These are phyloP conservation scores for Tulasnella sp. DNA, from an alignment of 768 basidiomycete genomes.

Conservation along the genomic window DNA sequence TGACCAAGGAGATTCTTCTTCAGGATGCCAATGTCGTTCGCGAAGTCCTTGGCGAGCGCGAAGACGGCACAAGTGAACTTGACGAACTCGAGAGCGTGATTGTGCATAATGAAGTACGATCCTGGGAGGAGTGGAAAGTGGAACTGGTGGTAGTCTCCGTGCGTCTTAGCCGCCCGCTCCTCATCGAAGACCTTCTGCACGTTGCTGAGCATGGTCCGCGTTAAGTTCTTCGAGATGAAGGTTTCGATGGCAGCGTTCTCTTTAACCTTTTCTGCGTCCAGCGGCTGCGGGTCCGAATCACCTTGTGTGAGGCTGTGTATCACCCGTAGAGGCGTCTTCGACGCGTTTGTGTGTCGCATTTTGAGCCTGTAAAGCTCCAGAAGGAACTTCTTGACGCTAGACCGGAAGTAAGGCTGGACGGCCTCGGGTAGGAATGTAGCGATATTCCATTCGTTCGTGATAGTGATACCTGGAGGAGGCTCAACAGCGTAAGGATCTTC, in stretches of 20 bases:
- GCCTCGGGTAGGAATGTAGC: constrained; percentile 75
- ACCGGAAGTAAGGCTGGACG: constrained; percentile 65
- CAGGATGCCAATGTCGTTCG: constrained; percentile 87
- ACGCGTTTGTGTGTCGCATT: constrained; percentile 46
- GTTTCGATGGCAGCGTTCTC: constrained; percentile 59
- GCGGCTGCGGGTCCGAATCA: constrained; percentile 36
- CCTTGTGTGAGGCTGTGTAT: constrained; percentile 58
- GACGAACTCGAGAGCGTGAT: constrained; percentile 79
- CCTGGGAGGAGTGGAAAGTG: constrained; percentile 82
- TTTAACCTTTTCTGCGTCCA: constrained; percentile 54
- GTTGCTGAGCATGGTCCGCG: constrained; percentile 61
- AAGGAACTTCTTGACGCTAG: constrained; percentile 70
- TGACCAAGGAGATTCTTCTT: constrained; percentile 85
- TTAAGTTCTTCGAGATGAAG: constrained; percentile 72
- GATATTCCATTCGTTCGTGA: constrained; percentile 81
- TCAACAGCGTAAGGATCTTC: constrained; percentile 62
- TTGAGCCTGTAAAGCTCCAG: constrained; percentile 70
- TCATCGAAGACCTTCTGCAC: constrained; percentile 45
- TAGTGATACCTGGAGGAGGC: constrained; percentile 53
- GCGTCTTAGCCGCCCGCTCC: constrained; percentile 45
- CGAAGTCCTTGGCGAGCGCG: too few relatives aligned
- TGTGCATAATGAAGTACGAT: constrained; percentile 62
- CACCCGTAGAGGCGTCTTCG: constrained; percentile 60
- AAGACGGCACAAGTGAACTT: constrained; percentile 81
- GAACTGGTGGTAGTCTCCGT: constrained; percentile 44